Base-by-base conservation (phyloP, 495 filamentous ascomycete genomes). In the Elasticomyces elasticus region DNA sequence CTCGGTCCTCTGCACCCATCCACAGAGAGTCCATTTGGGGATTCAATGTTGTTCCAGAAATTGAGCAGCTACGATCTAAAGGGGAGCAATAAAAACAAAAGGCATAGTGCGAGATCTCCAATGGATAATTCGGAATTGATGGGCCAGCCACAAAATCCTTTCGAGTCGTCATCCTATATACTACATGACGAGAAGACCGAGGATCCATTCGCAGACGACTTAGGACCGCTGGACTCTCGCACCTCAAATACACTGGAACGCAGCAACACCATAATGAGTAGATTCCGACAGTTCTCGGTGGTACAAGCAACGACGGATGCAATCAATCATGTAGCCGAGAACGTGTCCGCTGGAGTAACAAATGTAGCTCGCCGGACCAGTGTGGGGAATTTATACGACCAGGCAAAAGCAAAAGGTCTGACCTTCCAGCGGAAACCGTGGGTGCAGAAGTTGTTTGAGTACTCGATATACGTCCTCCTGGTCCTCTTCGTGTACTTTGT, bases 401-500 rank as follows among this genome's bases (percentile, higher is more conserved):
- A 60, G 31, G 64, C 64, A 24, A 66, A 66, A 30, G 33, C 31
- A 11, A 30, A 56, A 6, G 51, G 56, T 23, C 44, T 30, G 31
- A 19, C 59, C 19, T 25, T 66, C 49, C 51, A 72, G 46, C 61
- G 72, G 11, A 67, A 62, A 22, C 57, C 62, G 33, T 70, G 66
- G 65, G 64, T 66, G 2, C 67, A 67, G 48, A 24, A 67, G 0
- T 31, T 67, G 27, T 71, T 74, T 43, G 67, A 73, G 56, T 69
- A 66, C 46, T 55, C 52, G 26, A 51, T 68, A 25, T 74, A 74
- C 46, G 13, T 58, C 3, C 20, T 71, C 9, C 53, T 69, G 9
- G 20, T 66, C 6, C 45, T 64, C 0, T 66, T 69, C 46, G 59
- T 70, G 5, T 74, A 74, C 45, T 69, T 74, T 15, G 67, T 70